Evolutionary conservation across 192 early-diverging fungal species (phyloP), one percentile per base, ranked within the genome.

Genomic region (Coemansia pectinata): DNA sequence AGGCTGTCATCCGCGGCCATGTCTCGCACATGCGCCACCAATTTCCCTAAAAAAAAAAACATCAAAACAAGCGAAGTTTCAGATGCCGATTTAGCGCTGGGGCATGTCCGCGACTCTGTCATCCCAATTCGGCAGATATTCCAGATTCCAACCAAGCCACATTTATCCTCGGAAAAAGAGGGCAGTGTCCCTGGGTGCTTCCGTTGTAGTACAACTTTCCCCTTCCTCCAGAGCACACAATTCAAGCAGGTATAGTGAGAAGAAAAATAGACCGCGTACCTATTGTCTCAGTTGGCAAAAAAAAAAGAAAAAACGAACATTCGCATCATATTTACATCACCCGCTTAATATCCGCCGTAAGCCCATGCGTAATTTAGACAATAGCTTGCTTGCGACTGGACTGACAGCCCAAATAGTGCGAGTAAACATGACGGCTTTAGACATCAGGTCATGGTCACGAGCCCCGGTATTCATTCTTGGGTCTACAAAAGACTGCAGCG

Each of bases 21-120:
- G 52, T 55, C 55, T 58, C 29, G 29, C 50, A 52, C 15, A 58
- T 61, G 59, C 59, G 59, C 59, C 59, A 61, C 59, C 12, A n/a
- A 19, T 25, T 40, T 61, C 47, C 33, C 57, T 11, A n/a, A n/a
- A n/a, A n/a, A 17, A 21, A 23, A 61, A 61, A 31, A 58, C 55
- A 58, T 58, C 55, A 31, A 58, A 58, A 33, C 55, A 58, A 58
- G 55, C 55, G 8, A 38, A 61, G 10, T 23, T 61, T 38, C 33
- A 36, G 36, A 41, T 19, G 17, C 59, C 59, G 38, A 61, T 61
- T 38, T 40, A 11, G 59, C 36, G 59, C 36, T 59, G 57, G 21
- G 33, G 59, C 55, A 58, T 58, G 55, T n/a, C 55, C 55, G 19
- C 59, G 19, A 58, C 55, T 58, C 27, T 25, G 59, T 61, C 59